A percentile compares a stretch with the other conserved stretches of the same genome.
These are phyloP conservation scores for Lodderomyces orthopsilosis DNA, from an alignment of 1,139 yeast genomes.

Conservation along the genomic window DNA sequence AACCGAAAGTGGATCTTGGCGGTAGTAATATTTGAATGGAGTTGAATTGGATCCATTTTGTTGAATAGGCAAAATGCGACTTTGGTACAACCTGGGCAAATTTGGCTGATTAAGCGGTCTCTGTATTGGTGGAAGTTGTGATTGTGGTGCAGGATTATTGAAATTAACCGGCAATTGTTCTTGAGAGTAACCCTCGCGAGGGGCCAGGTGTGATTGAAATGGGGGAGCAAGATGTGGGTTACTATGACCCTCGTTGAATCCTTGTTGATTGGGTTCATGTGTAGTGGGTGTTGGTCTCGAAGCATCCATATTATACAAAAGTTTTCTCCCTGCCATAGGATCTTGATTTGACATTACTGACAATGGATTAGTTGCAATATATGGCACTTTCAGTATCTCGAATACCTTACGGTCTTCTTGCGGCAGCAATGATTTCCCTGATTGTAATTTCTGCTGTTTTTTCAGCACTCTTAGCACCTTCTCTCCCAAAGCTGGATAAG, in stretches of 20 bases:
- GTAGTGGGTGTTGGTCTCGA: constrained; percentile 2
- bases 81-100: not conserved
- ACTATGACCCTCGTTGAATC: not conserved
- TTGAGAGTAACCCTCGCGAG: not conserved
- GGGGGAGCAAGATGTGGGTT: not conserved
- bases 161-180: not conserved
- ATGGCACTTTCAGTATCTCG: not conserved
- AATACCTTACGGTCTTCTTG: constrained; percentile 2
- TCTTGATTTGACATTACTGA: not conserved
- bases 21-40: not conserved
- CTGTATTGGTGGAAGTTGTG: constrained; percentile 5
- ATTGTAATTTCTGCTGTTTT: constrained; percentile 15
- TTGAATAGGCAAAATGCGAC: constrained; percentile 1
- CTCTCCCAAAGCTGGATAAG: constrained; percentile 34
- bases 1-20: not conserved
- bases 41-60: not conserved
- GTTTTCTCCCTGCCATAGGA: not conserved
- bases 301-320: not conserved
- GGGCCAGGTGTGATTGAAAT: not conserved
- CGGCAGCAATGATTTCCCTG: constrained; percentile 3
- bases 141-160: constrained; percentile 4
- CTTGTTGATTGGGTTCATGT: not conserved
- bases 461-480: constrained; percentile 28
- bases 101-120: constrained; percentile 2
- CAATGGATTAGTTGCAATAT: not conserved